Base-by-base conservation (phyloP, 495 filamentous ascomycete species). In the Rhizodiscina lignyota region DNA sequence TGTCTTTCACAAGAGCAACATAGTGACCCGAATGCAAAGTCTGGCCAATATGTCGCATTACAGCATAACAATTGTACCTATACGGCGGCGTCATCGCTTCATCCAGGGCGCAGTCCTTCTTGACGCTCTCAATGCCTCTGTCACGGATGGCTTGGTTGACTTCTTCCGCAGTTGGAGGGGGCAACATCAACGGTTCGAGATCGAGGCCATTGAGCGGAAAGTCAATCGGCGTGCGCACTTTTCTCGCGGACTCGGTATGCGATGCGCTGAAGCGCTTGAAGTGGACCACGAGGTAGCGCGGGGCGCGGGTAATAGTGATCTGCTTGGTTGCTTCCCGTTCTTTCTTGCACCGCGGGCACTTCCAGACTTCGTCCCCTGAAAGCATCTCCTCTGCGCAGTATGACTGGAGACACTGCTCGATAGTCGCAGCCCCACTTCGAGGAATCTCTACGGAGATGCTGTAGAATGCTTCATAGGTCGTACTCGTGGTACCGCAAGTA, bases 381-480 rank as follows among this genome's bases (percentile, higher is more conserved):
- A 83, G 59, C 44, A 61, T 64, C 48, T 83, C 78, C 43, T 79
- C 69, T 33, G 71, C 57, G 38, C 73, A 78, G 51, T 79, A 83
- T 46, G 67, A 72, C 18, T 61, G 62, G 2, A 83, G 58, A 45
- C 79, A 83, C 36, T 77, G 68, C 33, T 71, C 59, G 19, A 81
- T 63, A 32, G 72, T 62, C 1, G 58, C 57, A 2, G 59, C 58
- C 1, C 64, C 64, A 1, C 53, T 55, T 0, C 59, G 47, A 10
- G 74, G 74, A 20, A 79, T 79, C 40, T 79, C 73, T 3, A 79
- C 70, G 29, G 64, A 70, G 48, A 79, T 72, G 42, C 63, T 68
- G 50, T 72, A 78, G 49, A 81, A 81, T 4, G 72, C 66, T 41
- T 77, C 76, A 51, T 80, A 80, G 5, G 74, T 81, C 4, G 78